phyloP scores from a whole-genome alignment of 2,329 filamentous ascomycete genomes.

The Calonectria pseudoturangicola region DNA sequence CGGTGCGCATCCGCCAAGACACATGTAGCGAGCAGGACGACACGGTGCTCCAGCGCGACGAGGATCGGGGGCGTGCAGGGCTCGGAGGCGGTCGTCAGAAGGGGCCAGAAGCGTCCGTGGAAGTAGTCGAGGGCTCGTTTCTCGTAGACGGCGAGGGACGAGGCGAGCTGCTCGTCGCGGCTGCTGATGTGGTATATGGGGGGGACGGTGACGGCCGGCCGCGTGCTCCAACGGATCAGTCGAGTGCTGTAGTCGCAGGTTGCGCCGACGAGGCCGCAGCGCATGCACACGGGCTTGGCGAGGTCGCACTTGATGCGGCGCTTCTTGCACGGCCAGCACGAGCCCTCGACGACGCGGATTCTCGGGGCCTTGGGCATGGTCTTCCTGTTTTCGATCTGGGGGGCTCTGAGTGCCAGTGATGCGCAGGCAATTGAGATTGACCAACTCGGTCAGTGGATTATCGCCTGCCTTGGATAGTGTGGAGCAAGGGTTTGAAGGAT shows the following conservation, averaged over 20 bases:
- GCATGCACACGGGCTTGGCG: conserved; percentile 60
- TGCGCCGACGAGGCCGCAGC: conserved; percentile 57
- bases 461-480: not conserved
- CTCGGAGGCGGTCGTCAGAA: conserved; percentile 54
- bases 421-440: not conserved
- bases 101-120: conserved; percentile 58
- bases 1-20: conserved; percentile 58
- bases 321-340: conserved; percentile 67
- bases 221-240: conserved; percentile 64
- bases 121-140: conserved; percentile 59
- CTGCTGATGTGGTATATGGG: conserved; percentile 55
- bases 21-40: conserved; percentile 58
- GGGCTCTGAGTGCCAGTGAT: not conserved
- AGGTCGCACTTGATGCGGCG: conserved; percentile 66
- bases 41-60: conserved; percentile 57
- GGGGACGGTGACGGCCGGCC: conserved; percentile 56
- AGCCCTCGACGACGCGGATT: conserved; percentile 58
- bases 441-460: not conserved
- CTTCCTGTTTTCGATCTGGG: not conserved
- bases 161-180: conserved; percentile 52
- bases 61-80: conserved; percentile 57
- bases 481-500: conserved; percentile 21
- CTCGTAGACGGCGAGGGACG: conserved; percentile 55
- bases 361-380: conserved; percentile 33
- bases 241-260: conserved; percentile 58